Evolutionary conservation across 352 stramenopile genomes (phyloP), one percentile per base, ranked within the genome.

Genomic region (Thraustochytrium striatum): DNA sequence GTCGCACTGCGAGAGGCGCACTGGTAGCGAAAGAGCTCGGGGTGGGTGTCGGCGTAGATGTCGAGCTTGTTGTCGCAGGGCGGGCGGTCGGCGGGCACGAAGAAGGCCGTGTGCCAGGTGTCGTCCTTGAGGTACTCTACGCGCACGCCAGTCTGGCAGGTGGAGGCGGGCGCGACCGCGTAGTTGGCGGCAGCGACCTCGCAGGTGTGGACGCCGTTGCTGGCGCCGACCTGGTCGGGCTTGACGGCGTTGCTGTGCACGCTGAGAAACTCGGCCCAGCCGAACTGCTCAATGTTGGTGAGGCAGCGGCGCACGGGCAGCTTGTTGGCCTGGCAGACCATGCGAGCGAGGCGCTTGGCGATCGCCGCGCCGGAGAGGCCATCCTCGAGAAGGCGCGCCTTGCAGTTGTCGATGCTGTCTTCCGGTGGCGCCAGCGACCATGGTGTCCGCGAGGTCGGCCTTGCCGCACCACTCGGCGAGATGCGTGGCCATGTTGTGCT

Each of bases 251-350:
- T 38, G 41, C 59, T 70, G 41, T 70, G 59, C 25, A 47, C 25
- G n/a, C 21, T 39, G 30, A 75, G 41, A 43, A 75, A 75, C 44
- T 58, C 52, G 50, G n/a, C 47, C 65, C 65, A 75, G 44, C 65
- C 65, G 39, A 75, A 75, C 65, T 75, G 65, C 11, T 30, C 61
- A n/a, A 75, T 32, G 25, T 55, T 25, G 16, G 44, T 41, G 32
- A 70, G 43, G 65, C 65, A 75, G n/a, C n/a, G n/a, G n/a, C n/a
- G n/a, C n/a, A n/a, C n/a, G n/a, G n/a, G n/a, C n/a, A n/a, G n/a
- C n/a, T n/a, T n/a, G n/a, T n/a, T n/a, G n/a, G n/a, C n/a, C n/a
- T n/a, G n/a, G n/a, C n/a, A n/a, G n/a, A n/a, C n/a, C n/a, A n/a
- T n/a, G n/a, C n/a, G n/a, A n/a, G n/a, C n/a, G n/a, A n/a, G n/a